Evolutionary conservation across 2,329 filamentous ascomycete genomes (phyloP).

Genomic region (Cytospora piceae): DNA sequence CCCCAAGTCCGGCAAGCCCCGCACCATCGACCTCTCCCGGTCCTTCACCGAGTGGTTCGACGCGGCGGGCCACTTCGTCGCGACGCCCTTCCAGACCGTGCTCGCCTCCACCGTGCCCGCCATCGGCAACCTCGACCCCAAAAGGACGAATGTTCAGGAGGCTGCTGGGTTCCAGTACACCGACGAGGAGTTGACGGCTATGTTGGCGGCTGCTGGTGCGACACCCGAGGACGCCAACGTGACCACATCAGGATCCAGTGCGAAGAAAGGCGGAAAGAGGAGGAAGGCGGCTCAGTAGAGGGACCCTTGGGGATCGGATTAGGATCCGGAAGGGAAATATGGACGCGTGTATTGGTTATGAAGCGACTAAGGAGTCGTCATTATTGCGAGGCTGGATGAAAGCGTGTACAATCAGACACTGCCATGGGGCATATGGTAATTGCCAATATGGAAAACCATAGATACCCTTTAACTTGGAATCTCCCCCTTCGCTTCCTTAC

Average conservation of each 20-base stretch:
- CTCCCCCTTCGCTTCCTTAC: background rate
- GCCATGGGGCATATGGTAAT: background rate
- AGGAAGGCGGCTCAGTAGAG: constrained; percentile 45
- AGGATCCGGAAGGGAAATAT: constrained; percentile 1
- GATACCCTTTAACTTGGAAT: background rate
- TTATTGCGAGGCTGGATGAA: background rate
- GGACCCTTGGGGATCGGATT: constrained; percentile 31
- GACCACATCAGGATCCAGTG: constrained; percentile 37
- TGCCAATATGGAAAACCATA: background rate
- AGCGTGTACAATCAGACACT: background rate
- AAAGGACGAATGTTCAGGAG: constrained; percentile 47
- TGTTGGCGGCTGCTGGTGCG: constrained; percentile 45
- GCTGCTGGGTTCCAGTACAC: constrained; percentile 41
- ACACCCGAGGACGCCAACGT: constrained; percentile 35
- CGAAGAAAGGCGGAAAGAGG: constrained; percentile 50
- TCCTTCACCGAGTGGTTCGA: constrained; percentile 82
- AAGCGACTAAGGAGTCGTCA: background rate
- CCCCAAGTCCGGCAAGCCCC: constrained; percentile 39
- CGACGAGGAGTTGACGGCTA: constrained; percentile 54
- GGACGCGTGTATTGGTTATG: background rate
- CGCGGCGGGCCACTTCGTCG: constrained; percentile 69
- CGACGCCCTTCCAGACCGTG: constrained; percentile 77
- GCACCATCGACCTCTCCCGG: constrained; percentile 59
- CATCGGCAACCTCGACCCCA: constrained; percentile 69
- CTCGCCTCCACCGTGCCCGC: constrained; percentile 69